phyloP scores from a whole-genome alignment of 257 asterid genomes.

The Mentha longifolia region DNA sequence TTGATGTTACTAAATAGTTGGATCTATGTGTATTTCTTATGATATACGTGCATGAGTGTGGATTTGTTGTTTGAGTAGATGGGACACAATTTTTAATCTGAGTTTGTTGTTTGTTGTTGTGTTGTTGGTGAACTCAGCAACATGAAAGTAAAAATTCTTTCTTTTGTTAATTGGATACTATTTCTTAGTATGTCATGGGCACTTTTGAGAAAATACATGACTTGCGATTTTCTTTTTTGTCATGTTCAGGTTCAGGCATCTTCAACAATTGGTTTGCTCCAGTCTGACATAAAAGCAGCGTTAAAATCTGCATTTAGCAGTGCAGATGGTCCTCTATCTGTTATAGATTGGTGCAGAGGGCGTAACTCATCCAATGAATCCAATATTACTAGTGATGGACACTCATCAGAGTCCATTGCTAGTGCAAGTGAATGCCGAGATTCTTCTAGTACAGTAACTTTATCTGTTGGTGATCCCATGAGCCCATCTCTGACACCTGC shows the following conservation, averaged over 20 bases:
- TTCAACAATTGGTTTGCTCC: conserved; percentile 78
- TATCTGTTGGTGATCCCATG: conserved; percentile 84
- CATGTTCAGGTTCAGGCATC: conserved; percentile 91
- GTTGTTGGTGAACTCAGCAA: conserved; percentile 10
- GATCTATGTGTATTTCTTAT: conserved; percentile 1
- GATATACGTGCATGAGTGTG: conserved; percentile 15
- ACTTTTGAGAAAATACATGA: conserved; percentile 22
- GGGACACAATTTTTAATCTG: not conserved
- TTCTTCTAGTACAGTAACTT: conserved; percentile 78
- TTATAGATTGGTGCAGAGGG: conserved; percentile 97
- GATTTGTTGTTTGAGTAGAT: conserved; percentile 1
- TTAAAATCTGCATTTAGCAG: conserved; percentile 89
- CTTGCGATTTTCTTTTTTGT: conserved; percentile 24
- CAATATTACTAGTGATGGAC: conserved; percentile 71
- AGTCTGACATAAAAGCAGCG: conserved; percentile 91
- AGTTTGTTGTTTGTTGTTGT: not conserved
- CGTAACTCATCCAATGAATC: conserved; percentile 75
- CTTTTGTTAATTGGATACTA: not conserved
- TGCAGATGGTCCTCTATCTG: conserved; percentile 92
- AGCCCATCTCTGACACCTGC: conserved; percentile 81
- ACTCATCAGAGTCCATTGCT: conserved; percentile 89
- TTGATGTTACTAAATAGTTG: conserved; percentile 1
- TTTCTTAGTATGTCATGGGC: conserved; percentile 15
- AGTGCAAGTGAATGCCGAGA: conserved; percentile 94
- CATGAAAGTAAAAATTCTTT: conserved; percentile 17